A percentile compares a stretch with the other conserved stretches of the same genome.
Conservation (phyloP, 2,329 filamentous ascomycete genomes). For the Aspergillus sp. region DNA sequence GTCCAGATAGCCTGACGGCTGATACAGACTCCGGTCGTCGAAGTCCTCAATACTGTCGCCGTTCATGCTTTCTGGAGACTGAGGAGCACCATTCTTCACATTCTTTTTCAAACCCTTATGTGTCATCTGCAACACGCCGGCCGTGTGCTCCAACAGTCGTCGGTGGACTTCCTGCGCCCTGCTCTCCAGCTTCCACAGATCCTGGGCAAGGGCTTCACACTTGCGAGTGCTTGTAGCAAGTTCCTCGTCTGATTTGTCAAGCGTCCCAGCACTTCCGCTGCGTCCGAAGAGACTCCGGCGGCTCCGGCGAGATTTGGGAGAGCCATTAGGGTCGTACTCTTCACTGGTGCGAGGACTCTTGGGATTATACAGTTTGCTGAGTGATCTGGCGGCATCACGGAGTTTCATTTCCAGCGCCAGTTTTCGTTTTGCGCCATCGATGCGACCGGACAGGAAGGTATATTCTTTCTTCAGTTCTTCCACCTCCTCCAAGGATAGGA, state of each 20-base stretch:
- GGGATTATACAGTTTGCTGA: slow-evolving; percentile 71
- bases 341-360: slow-evolving; percentile 46
- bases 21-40: slow-evolving; percentile 68
- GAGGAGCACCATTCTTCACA: slow-evolving; percentile 48
- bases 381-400: slow-evolving; percentile 80
- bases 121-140: slow-evolving; percentile 82
- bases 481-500: slow-evolving; percentile 84
- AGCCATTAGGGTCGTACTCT: slow-evolving; percentile 25
- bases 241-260: slow-evolving; percentile 61
- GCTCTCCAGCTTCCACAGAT: slow-evolving; percentile 73
- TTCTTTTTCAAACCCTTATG: slow-evolving; percentile 65
- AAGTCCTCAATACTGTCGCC: slow-evolving; percentile 57
- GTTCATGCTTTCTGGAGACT: slow-evolving; percentile 65
- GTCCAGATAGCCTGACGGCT: slow-evolving; percentile 58
- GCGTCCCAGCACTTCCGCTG: slow-evolving; percentile 29
- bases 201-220: slow-evolving; percentile 74
- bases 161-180: slow-evolving; percentile 65
- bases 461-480: slow-evolving; percentile 86
- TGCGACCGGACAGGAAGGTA: slow-evolving; percentile 61
- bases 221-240: slow-evolving; percentile 65
- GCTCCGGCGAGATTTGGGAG: slow-evolving; percentile 45
- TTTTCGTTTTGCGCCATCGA: slow-evolving; percentile 74
- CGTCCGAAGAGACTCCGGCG: slow-evolving; percentile 44
- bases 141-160: slow-evolving; percentile 78
- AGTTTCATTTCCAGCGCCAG: slow-evolving; percentile 87